Percentiles rank a stretch among this genome's conserved stretches.
Conservation (phyloP, 352 stramenopile genomes). For the Pythium oligandrum region DNA sequence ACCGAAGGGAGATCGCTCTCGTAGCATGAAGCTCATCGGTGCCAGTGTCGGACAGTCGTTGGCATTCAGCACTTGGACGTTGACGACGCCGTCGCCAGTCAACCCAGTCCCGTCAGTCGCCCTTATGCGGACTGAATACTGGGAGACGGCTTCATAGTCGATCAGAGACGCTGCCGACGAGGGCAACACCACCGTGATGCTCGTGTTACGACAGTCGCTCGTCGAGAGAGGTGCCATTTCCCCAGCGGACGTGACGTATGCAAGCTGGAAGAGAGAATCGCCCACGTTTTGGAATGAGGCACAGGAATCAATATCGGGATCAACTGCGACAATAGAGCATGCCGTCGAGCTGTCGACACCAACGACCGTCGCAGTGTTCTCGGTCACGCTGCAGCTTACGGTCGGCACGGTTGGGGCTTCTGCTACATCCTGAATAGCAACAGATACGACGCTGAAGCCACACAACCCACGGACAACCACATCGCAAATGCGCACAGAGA, state of each 20-base stretch:
- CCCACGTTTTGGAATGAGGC: constrained; percentile 36
- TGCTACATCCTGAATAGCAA: constrained; percentile 26
- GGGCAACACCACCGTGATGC: constrained; percentile 14
- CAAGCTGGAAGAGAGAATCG: constrained; percentile 8
- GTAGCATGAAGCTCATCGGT: constrained; percentile 33
- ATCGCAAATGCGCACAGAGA: constrained; percentile 50
- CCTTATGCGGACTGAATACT: constrained; percentile 26
- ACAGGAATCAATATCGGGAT: constrained; percentile 39
- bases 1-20: constrained; percentile 22
- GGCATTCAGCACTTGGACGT: constrained; percentile 32
- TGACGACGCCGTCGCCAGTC: constrained; percentile 17
- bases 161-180: constrained; percentile 1
- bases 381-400: constrained; percentile 31
- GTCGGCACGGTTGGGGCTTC: constrained; percentile 28
- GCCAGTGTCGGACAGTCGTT: constrained; percentile 55
- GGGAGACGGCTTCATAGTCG: constrained; percentile 32
- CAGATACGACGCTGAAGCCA: constrained; percentile 26
- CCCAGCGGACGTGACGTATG: constrained; percentile 8
- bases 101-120: constrained; percentile 36
- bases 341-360: constrained; percentile 5
- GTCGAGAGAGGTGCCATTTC: constrained; percentile 4
- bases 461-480: constrained; percentile 23
- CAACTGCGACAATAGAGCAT: constrained; percentile 33
- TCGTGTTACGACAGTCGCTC: constrained; percentile 7
- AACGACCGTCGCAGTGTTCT: constrained; percentile 36